These are phyloP conservation scores for Przewalskia tangutica DNA, from an alignment of 257 asterid species.

Conservation along the genomic window DNA sequence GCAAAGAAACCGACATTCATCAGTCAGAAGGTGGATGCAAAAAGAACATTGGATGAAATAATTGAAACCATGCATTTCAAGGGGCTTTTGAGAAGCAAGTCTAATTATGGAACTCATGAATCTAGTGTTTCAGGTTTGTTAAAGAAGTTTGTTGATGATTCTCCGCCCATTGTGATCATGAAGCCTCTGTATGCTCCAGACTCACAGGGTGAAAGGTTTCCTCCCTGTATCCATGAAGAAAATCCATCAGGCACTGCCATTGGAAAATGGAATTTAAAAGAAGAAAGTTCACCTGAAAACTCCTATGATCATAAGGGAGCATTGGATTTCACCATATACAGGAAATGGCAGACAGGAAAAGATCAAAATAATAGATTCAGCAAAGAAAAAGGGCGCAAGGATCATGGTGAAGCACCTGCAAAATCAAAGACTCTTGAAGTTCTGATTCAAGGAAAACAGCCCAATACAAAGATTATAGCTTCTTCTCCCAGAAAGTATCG, in stretches of 20 bases:
- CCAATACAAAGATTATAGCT: not conserved
- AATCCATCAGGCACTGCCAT: not conserved
- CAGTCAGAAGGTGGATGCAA: slow-evolving; percentile 27
- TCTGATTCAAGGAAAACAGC: not conserved
- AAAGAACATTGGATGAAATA: slow-evolving; percentile 35
- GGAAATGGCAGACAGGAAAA: not conserved
- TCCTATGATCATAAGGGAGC: not conserved
- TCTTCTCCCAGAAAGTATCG: not conserved
- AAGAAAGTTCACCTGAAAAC: not conserved
- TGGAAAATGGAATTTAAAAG: not conserved
- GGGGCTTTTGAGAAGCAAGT: slow-evolving; percentile 35
- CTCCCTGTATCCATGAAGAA: not conserved
- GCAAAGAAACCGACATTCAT: slow-evolving; percentile 29
- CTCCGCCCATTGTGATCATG: slow-evolving; percentile 26
- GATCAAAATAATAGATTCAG: not conserved
- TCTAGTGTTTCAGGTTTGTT: slow-evolving; percentile 15
- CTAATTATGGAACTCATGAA: slow-evolving; percentile 3
- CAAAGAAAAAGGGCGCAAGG: not conserved
- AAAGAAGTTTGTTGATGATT: slow-evolving; percentile 14
- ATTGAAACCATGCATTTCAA: slow-evolving; percentile 41
- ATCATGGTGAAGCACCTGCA: not conserved
- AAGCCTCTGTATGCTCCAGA: not conserved
- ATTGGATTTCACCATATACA: not conserved
- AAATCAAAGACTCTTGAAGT: not conserved
- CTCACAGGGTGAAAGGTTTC: not conserved